A percentile compares a stretch with the other conserved stretches of the same genome.
Conservation (phyloP, 805 yeast genomes). For the Ogataea methylovora region DNA sequence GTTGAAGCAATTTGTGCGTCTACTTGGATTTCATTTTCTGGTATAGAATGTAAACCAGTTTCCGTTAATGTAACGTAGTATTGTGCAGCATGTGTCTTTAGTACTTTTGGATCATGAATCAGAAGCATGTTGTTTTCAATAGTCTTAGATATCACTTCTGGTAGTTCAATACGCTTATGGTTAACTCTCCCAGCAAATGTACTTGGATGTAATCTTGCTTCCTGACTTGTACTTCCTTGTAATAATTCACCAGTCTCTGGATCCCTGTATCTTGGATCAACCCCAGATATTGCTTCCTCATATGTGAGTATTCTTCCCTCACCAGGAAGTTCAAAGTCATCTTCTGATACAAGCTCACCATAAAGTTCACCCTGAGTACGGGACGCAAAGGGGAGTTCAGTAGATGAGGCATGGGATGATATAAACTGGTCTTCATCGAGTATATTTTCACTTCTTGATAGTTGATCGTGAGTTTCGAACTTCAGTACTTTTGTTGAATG, state of each 20-base stretch:
- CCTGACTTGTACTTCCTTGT: slow-evolving; percentile 36
- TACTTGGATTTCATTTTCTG: slow-evolving; percentile 41
- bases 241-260: slow-evolving; percentile 22
- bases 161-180: slow-evolving; percentile 46
- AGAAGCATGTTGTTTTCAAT: slow-evolving; percentile 60
- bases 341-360: slow-evolving; percentile 34
- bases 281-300: slow-evolving; percentile 26
- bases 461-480: no score
- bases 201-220: slow-evolving; percentile 48
- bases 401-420: slow-evolving; percentile 3
- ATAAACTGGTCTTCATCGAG: no score
- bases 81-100: slow-evolving; percentile 49
- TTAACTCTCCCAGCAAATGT: slow-evolving; percentile 53
- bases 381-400: slow-evolving; percentile 26
- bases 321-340: slow-evolving; percentile 25
- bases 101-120: slow-evolving; percentile 51
- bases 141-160: slow-evolving; percentile 44
- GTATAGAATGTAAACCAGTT: slow-evolving; percentile 40
- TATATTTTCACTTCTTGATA: no score
- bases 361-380: slow-evolving; percentile 31
- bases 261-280: slow-evolving; percentile 25
- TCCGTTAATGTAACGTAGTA: slow-evolving; percentile 33
- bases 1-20: slow-evolving; percentile 78
- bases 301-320: slow-evolving; percentile 28
- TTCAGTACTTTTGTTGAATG: no score